Conservation (phyloP, 202 grass and related monocot genomes). For the Brachypodium distachyon region DNA sequence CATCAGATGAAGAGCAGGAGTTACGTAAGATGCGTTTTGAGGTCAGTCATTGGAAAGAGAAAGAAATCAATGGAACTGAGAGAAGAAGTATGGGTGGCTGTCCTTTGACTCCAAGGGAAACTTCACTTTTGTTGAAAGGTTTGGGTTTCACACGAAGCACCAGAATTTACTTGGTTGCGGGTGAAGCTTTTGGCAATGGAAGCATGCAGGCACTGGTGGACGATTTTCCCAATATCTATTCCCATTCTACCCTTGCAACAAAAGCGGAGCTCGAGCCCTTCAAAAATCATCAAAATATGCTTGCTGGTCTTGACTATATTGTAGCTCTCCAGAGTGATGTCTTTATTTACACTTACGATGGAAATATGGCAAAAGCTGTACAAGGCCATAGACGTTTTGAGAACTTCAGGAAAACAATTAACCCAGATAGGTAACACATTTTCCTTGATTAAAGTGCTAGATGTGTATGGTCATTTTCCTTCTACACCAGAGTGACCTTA, state of each 20-base stretch:
- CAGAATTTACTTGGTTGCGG: constrained; percentile 90
- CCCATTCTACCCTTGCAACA: constrained; percentile 68
- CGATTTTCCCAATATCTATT: constrained; percentile 82
- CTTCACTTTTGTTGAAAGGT: constrained; percentile 81
- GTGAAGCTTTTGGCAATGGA: constrained; percentile 90
- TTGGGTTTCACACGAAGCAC: constrained; percentile 59
- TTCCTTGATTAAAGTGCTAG: background rate
- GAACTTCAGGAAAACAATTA: constrained; percentile 93
- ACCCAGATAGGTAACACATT: constrained; percentile 68
- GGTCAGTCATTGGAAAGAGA: constrained; percentile 95
- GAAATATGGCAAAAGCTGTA: constrained; percentile 99
- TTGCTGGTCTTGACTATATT: constrained; percentile 92
- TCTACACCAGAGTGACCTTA: background rate
- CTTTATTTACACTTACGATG: constrained; percentile 94
- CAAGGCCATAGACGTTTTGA: constrained; percentile 84
- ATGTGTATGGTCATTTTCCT: background rate
- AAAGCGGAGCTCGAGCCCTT: constrained; percentile 73
- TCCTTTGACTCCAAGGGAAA: constrained; percentile 90
- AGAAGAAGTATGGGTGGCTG: constrained; percentile 70
- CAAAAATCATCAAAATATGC: constrained; percentile 93
- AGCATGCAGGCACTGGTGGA: constrained; percentile 63
- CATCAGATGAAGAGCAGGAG: constrained; percentile 63
- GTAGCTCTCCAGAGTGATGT: constrained; percentile 85
- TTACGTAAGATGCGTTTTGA: constrained; percentile 83
- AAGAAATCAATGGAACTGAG: constrained; percentile 94